Percentiles rank a stretch among this genome's conserved stretches.
Evolutionary conservation across 768 basidiomycete genomes (phyloP).

Genomic region (Phlebiopsis flavidoalba): DNA sequence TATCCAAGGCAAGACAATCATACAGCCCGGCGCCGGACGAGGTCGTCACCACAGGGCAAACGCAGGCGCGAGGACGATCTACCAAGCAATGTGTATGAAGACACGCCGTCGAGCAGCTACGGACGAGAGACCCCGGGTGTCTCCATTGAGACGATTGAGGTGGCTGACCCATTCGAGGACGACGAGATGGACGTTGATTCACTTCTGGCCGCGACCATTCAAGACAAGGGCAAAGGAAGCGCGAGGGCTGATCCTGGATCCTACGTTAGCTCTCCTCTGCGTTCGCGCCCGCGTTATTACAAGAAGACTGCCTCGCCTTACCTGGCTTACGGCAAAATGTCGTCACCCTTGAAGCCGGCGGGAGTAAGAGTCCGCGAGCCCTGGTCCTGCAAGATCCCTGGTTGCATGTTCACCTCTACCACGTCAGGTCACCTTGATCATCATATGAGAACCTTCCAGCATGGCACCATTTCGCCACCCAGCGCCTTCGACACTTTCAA

Average conservation of each 20-base stretch:
- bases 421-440: conserved; percentile 5
- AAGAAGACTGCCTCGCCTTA: background rate
- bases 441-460: conserved; percentile 8
- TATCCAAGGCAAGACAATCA: background rate
- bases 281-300: background rate
- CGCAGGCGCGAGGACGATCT: background rate
- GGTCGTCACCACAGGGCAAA: background rate
- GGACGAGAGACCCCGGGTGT: background rate
- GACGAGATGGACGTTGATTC: background rate
- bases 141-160: background rate
- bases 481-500: background rate
- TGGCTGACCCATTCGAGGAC: background rate
- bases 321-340: background rate
- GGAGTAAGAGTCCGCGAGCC: background rate
- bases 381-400: conserved; percentile 1
- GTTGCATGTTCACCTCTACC: conserved; percentile 5
- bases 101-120: background rate
- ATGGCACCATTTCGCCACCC: background rate
- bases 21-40: background rate
- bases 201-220: background rate
- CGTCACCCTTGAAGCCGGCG: background rate
- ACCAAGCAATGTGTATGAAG: background rate
- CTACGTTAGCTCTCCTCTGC: background rate
- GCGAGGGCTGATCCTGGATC: background rate
- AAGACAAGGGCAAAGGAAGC: background rate